These are phyloP conservation scores for Pythium diclinum DNA, from an alignment of 352 stramenopile genomes.

Conservation along the genomic window DNA sequence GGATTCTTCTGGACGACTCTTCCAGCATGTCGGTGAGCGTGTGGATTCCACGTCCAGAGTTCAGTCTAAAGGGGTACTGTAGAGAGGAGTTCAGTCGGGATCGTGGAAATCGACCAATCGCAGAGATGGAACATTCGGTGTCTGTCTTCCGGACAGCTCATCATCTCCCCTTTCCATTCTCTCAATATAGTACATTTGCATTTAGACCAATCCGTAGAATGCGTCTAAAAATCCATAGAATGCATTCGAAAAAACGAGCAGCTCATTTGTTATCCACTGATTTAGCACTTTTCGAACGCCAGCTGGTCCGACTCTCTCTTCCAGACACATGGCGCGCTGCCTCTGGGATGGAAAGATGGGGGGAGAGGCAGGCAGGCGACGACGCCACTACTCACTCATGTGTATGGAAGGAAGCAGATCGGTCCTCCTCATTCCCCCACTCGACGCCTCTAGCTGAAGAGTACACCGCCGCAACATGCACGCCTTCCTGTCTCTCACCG, in stretches of 20 bases:
- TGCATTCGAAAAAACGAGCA: neutral
- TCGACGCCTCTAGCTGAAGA: slow-evolving; percentile 21
- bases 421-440: slow-evolving; percentile 20
- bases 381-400: neutral
- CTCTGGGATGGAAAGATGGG: neutral
- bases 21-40: neutral
- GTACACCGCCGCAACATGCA: slow-evolving; percentile 4
- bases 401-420: neutral
- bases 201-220: neutral
- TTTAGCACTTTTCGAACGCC: neutral
- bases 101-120: neutral
- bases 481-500: neutral
- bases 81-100: neutral
- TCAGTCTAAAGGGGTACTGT: neutral
- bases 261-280: slow-evolving; percentile 7
- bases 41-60: neutral
- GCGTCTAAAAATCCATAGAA: neutral
- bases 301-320: slow-evolving; percentile 1
- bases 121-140: neutral
- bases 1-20: neutral
- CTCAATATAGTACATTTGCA: neutral
- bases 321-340: neutral
- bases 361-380: neutral
- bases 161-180: neutral
- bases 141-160: neutral